Base-by-base conservation (phyloP, 129 eudicot species). In the Deinandra increscens region DNA sequence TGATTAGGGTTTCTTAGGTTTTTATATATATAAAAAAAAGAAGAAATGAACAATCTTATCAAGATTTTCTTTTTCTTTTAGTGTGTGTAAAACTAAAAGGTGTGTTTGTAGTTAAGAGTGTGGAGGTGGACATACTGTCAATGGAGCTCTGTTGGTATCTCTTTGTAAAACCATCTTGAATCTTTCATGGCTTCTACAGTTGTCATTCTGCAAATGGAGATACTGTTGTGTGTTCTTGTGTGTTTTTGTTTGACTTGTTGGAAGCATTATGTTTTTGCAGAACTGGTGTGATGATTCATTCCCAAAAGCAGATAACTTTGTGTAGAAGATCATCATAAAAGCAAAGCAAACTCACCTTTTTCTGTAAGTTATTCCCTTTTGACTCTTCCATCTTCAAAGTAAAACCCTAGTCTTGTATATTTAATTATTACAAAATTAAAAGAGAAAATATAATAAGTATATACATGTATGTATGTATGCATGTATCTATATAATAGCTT, bases 91-190 rank as follows among this genome's bases (percentile, higher is more conserved):
- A 9, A n/a, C n/a, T n/a, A n/a, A n/a, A n/a, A n/a, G n/a, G 1
- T 14, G 51, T 43, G 68, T 46, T 51, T 45, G 29, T 14, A 20
- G 9, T 23, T 53, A 3, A 66, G 74, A 14, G 37, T 65, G 70
- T 70, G 95, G 97, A 91, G 97, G 97, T 91, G 97, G 97, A 68
- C 86, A 91, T 91, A 76, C 90, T 91, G 97, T 83, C 97, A 91
- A 91, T 81, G 38, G 96, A 88, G 85, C 88, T 88, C 82, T 88
- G 96, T 84, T 80, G 86, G 88, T 75, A 82, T 88, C 91, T 81
- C 92, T 88, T 88, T 83, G 90, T 82, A 74, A 87, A 91, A 83
- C 90, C 85, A 80, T 75, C 89, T 51, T 77, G 81, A 77, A 77
- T 23, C 59, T 61, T 39, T 14, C 34, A 43, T 43, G 49, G 9